These are phyloP conservation scores for Hydrangea macrophylla DNA, from an alignment of 148 eudicot species.

Conservation along the genomic window DNA sequence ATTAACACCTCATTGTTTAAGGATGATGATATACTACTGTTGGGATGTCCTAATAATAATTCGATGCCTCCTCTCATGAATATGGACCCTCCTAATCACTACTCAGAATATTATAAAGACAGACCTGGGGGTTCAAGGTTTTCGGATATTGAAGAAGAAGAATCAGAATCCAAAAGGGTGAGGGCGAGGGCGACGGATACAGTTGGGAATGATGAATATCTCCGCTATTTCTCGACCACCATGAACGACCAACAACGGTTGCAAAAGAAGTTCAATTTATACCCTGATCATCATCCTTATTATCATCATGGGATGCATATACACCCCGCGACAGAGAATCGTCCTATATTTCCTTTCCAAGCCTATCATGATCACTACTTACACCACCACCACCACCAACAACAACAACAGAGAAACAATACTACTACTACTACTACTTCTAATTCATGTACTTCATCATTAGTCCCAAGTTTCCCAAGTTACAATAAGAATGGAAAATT, in stretches of 20 bases:
- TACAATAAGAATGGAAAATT: background rate
- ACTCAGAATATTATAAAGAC: background rate
- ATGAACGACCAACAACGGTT: constrained; percentile 2
- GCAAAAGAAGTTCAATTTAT: background rate
- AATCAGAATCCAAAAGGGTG: constrained; percentile 9
- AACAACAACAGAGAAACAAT: no score
- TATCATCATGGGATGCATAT: background rate
- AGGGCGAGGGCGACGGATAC: no score
- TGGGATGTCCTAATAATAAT: constrained; percentile 19
- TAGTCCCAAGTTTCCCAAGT: background rate
- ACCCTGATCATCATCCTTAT: background rate
- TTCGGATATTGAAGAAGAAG: constrained; percentile 5
- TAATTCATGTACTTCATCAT: no score
- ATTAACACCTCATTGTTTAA: no score
- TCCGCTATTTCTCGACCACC: background rate
- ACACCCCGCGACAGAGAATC: background rate
- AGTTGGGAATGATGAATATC: constrained; percentile 10
- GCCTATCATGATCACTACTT: no score
- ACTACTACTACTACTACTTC: no score
- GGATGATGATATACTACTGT: constrained; percentile 24
- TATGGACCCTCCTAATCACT: constrained; percentile 17
- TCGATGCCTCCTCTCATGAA: constrained; percentile 35
- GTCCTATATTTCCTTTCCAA: background rate
- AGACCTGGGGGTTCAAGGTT: constrained; percentile 23
- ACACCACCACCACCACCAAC: no score